Conservation (phyloP, 1,139 yeast genomes). For the Diutina rugosa region DNA sequence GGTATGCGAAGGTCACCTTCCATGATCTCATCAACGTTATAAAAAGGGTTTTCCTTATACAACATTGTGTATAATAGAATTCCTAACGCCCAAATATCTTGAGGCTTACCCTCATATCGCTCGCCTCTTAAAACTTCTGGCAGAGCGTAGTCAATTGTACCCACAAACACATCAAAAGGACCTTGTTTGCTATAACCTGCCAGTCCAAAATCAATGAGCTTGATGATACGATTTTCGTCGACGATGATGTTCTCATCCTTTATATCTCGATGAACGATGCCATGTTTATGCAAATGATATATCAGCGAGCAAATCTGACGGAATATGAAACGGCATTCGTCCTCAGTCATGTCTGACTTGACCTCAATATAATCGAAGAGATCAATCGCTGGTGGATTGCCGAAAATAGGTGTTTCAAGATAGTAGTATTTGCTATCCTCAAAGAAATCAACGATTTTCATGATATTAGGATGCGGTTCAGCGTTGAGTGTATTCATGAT, state of each 20-base stretch:
- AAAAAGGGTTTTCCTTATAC: slow-evolving; percentile 93
- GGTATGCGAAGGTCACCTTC: slow-evolving; percentile 75
- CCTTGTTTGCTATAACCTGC: slow-evolving; percentile 87
- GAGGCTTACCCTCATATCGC: slow-evolving; percentile 84
- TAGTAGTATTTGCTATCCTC: slow-evolving; percentile 86
- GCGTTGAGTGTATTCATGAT: slow-evolving; percentile 69
- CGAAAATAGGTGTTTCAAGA: slow-evolving; percentile 83
- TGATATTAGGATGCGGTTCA: slow-evolving; percentile 77
- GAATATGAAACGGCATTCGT: slow-evolving; percentile 65
- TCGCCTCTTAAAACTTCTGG: slow-evolving; percentile 89
- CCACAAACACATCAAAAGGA: slow-evolving; percentile 94
- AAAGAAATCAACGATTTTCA: slow-evolving; percentile 77
- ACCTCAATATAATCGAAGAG: slow-evolving; percentile 84
- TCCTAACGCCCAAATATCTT: slow-evolving; percentile 96
- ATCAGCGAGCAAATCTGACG: slow-evolving; percentile 70
- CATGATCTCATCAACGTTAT: slow-evolving; percentile 88
- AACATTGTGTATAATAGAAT: slow-evolving; percentile 76
- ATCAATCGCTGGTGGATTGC: slow-evolving; percentile 81
- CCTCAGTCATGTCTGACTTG: slow-evolving; percentile 64
- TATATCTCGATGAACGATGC: slow-evolving; percentile 87
- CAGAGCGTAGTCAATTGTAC: slow-evolving; percentile 93
- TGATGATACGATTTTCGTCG: slow-evolving; percentile 63
- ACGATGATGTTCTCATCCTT: slow-evolving; percentile 91
- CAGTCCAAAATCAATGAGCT: slow-evolving; percentile 89
- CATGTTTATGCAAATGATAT: slow-evolving; percentile 68